Evolutionary conservation across 2,329 filamentous ascomycete species (phyloP), one percentile per base, ranked within the genome.

Genomic region (Periconia digitata): DNA sequence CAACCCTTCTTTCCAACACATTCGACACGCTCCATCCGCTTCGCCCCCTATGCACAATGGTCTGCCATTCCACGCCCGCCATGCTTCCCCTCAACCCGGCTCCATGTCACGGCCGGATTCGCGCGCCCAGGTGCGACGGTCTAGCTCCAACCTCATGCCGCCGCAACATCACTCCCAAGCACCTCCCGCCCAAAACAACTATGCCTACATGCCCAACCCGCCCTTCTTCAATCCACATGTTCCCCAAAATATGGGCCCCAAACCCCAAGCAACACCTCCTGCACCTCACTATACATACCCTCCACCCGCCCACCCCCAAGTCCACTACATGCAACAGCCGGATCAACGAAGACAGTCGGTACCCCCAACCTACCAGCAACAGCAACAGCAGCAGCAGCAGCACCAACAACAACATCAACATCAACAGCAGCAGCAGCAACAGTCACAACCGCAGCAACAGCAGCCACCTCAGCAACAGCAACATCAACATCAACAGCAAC

Each of bases 41-140:
- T 96, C 92, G 20, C 92, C 92, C 49, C 92, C 92, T 3, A 89
- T 96, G 57, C 82, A 83, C 43, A 95, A 91, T 64, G 66, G 64
- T 80, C 81, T 86, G 55, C 81, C 83, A 20, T 90, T 86, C 60
- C 83, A 84, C 54, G 81, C 83, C 49, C 84, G 91, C 54, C 85
- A 87, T 46, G 86, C 89, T 52, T 95, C 92, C 6, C 92, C 92
- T 15, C 89, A 95, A 64, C 88, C 90, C 4, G 83, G 85, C 54
- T 82, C 82, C 60, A 81, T 83, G 47, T 95, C 91, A 20, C 82
- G 89, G 41, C 89, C 90, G 2, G 83, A 84, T 6, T 96, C 92
- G 7, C 81, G 92, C 59, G 91, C 90, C 7, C 87, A 90, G 59
- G 80, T 89, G 57, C 85, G 88, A 58, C 84, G 89, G 39, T 80